These are phyloP conservation scores for Didymellaceae sp. DNA, from an alignment of 2,329 filamentous ascomycete genomes.

Conservation along the genomic window DNA sequence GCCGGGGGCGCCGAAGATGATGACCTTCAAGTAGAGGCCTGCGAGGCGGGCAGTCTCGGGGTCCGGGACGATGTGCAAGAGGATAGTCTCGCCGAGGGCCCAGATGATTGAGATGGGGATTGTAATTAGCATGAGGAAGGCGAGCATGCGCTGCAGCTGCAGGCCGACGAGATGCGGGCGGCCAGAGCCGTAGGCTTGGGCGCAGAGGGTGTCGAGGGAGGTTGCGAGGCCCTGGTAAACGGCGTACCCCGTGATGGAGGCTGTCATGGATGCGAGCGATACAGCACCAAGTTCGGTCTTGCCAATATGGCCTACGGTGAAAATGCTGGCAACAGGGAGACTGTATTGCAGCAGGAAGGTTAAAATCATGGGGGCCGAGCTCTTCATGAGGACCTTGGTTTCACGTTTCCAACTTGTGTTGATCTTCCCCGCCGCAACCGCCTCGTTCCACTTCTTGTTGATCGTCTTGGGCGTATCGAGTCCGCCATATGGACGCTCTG, in stretches of 20 bases:
- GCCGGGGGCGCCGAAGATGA: slow-evolving; percentile 74
- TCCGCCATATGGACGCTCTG: slow-evolving; percentile 52
- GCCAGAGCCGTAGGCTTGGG: slow-evolving; percentile 92
- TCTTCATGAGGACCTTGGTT: slow-evolving; percentile 74
- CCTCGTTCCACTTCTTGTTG: slow-evolving; percentile 63
- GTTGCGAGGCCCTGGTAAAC: slow-evolving; percentile 74
- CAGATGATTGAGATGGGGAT: slow-evolving; percentile 76
- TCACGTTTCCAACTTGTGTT: slow-evolving; percentile 92
- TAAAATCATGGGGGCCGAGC: slow-evolving; percentile 53
- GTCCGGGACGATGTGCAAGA: slow-evolving; percentile 72
- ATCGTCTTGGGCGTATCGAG: slow-evolving; percentile 57
- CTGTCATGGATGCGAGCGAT: slow-evolving; percentile 57
- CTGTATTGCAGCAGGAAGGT: slow-evolving; percentile 59
- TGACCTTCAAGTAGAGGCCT: slow-evolving; percentile 74
- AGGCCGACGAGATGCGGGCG: slow-evolving; percentile 86
- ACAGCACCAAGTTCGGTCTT: slow-evolving; percentile 58
- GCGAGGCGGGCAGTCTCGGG: slow-evolving; percentile 73
- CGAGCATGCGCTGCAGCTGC: slow-evolving; percentile 81
- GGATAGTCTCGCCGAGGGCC: slow-evolving; percentile 70
- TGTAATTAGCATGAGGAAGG: slow-evolving; percentile 74
- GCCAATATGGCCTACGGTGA: slow-evolving; percentile 58
- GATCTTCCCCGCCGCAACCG: slow-evolving; percentile 79
- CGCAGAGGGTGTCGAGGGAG: slow-evolving; percentile 87
- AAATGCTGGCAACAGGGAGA: slow-evolving; percentile 55
- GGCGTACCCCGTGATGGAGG: slow-evolving; percentile 57